Conservation (phyloP, 768 basidiomycete species). For the Phaeotremella skinneri region DNA sequence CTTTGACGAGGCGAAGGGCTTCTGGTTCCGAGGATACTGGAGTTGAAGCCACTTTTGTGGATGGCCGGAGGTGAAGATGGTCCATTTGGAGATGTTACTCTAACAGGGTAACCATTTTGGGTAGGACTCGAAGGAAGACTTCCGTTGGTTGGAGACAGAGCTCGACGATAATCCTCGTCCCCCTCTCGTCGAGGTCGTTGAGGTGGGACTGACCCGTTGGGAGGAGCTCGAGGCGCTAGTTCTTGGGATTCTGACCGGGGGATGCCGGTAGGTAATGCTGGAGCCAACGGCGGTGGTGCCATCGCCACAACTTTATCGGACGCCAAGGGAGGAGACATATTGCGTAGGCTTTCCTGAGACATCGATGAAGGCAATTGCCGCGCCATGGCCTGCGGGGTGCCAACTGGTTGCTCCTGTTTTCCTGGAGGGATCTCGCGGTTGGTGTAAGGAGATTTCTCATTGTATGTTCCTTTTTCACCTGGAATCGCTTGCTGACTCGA, state of each 20-base stretch:
- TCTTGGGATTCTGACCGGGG: slow-evolving; percentile 27
- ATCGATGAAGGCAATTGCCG: background rate
- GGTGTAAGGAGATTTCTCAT: background rate
- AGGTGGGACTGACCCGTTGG: slow-evolving; percentile 53
- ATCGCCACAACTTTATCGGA: slow-evolving; percentile 8
- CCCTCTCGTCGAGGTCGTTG: slow-evolving; percentile 50
- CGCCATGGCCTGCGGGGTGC: background rate
- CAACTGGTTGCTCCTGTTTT: background rate
- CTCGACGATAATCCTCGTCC: slow-evolving; percentile 54
- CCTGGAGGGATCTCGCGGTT: background rate
- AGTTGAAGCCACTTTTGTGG: slow-evolving; percentile 34
- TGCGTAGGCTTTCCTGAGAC: background rate
- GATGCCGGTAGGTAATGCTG: background rate
- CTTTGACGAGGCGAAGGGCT: slow-evolving; percentile 56
- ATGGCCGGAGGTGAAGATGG: slow-evolving; percentile 38
- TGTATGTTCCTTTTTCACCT: background rate
- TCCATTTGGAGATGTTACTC: slow-evolving; percentile 33
- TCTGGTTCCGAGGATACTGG: slow-evolving; percentile 58
- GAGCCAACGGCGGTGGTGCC: background rate
- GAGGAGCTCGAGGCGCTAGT: slow-evolving; percentile 3
- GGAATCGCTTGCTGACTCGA: slow-evolving; percentile 4
- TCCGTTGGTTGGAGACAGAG: slow-evolving; percentile 63
- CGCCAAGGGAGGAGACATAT: slow-evolving; percentile 21
- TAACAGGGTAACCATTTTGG: slow-evolving; percentile 12
- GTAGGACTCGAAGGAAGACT: slow-evolving; percentile 34